These are phyloP conservation scores for Penicillium sp. DNA, from an alignment of 2,329 filamentous ascomycete species.

Conservation along the genomic window DNA sequence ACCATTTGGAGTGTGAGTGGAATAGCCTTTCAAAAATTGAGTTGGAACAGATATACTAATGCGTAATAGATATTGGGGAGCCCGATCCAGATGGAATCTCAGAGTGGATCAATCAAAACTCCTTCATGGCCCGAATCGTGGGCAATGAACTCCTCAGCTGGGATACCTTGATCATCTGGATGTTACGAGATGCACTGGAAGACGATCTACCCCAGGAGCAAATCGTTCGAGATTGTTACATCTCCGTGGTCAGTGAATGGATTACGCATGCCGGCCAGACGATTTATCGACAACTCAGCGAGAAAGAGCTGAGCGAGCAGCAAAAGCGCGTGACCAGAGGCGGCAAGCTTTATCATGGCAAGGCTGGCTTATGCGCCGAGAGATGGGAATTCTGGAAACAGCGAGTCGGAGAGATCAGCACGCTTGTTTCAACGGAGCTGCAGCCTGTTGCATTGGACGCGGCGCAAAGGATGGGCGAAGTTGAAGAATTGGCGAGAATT, in stretches of 20 bases:
- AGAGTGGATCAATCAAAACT: conserved; percentile 16
- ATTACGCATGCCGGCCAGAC: conserved; percentile 9
- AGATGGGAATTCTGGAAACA: conserved; percentile 11
- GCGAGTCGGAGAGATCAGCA: neutral
- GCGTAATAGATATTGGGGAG: neutral
- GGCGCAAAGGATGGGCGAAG: conserved; percentile 4
- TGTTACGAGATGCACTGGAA: conserved; percentile 10
- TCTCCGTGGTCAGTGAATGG: conserved; percentile 9
- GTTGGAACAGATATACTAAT: neutral
- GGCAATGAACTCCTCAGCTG: conserved; percentile 6
- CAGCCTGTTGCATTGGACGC: neutral
- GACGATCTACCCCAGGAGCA: conserved; percentile 5
- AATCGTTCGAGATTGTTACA: conserved; percentile 12
- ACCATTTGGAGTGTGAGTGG: conserved; percentile 11
- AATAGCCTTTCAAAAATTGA: neutral
- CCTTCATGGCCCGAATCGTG: conserved; percentile 13
- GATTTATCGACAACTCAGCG: conserved; percentile 9
- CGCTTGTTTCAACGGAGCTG: neutral
- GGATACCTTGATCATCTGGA: conserved; percentile 11
- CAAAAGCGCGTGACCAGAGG: conserved; percentile 10
- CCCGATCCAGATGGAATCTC: conserved; percentile 10
- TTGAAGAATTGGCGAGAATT: conserved; percentile 4
- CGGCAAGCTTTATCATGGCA: conserved; percentile 6
- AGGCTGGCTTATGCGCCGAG: neutral
- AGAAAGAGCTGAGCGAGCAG: conserved; percentile 8